Percentiles rank a stretch among this genome's conserved stretches.
Conservation (phyloP, 257 asterid genomes). For the Dorcoceras hygrometricum region DNA sequence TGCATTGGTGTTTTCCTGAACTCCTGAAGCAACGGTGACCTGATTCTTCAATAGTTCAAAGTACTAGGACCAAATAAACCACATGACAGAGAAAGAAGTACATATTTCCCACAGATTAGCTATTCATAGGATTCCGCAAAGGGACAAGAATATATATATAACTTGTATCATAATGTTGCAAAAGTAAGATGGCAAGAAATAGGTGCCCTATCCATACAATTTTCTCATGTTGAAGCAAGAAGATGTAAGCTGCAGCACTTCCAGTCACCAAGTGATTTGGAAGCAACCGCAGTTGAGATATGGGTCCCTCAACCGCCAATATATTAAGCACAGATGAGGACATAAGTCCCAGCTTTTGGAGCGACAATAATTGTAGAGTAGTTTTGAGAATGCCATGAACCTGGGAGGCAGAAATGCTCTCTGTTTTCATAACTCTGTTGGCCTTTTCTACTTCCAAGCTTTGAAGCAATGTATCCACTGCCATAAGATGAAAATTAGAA, state of each 20-base stretch:
- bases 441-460: conserved; percentile 58
- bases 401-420: conserved; percentile 65
- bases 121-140: neutral
- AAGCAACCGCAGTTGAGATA: conserved; percentile 89
- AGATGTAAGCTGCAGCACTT: conserved; percentile 85
- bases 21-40: neutral
- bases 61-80: conserved; percentile 4
- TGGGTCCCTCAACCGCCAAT: conserved; percentile 61
- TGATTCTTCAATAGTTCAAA: neutral
- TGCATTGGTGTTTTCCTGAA: conserved; percentile 25
- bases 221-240: conserved; percentile 83
- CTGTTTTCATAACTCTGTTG: conserved; percentile 32
- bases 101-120: conserved; percentile 3
- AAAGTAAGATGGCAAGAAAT: neutral
- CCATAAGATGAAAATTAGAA: conserved; percentile 68
- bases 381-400: conserved; percentile 96
- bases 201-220: conserved; percentile 22
- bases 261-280: conserved; percentile 91
- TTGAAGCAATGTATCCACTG: conserved; percentile 80
- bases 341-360: conserved; percentile 87
- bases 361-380: conserved; percentile 82
- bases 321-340: conserved; percentile 71
- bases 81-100: neutral
- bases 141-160: neutral
- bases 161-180: neutral